Percentiles rank a stretch among this genome's conserved stretches.
Evolutionary conservation across 2,329 filamentous ascomycete genomes (phyloP).

Genomic region (Diaporthe ampelina): DNA sequence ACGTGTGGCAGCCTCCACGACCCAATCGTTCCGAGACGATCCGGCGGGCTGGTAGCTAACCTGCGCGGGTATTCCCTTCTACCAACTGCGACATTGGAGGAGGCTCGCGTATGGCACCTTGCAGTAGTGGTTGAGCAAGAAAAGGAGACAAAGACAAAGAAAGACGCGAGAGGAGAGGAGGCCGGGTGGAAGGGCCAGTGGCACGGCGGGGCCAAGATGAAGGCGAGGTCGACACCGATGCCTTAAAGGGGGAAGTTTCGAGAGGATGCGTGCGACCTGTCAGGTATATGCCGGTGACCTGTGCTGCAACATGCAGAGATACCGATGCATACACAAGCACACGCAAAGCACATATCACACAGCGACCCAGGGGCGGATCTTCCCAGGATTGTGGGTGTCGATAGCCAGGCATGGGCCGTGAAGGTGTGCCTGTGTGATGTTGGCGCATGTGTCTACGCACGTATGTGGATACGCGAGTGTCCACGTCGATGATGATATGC

Average conservation of each 20-base stretch:
- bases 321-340: not conserved
- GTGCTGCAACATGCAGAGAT: constrained; percentile 10
- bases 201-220: constrained; percentile 23
- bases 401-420: too few species aligned
- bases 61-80: not conserved
- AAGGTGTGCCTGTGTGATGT: not conserved
- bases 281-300: constrained; percentile 26
- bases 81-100: not conserved
- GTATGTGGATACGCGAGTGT: not conserved
- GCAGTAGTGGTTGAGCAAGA: not conserved
- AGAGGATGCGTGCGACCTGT: constrained; percentile 31
- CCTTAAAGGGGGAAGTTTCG: not conserved
- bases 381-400: not conserved
- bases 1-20: not conserved
- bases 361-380: not conserved
- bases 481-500: not conserved
- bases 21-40: constrained; percentile 19
- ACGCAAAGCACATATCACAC: not conserved
- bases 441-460: not conserved
- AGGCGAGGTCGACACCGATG: constrained; percentile 14
- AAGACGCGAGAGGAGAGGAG: not conserved
- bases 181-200: not conserved
- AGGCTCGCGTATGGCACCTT: not conserved
- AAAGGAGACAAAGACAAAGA: not conserved
- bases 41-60: constrained; percentile 15